phyloP scores from a whole-genome alignment of 2,329 filamentous ascomycete species.

The Aspergillus puulaauensis region DNA sequence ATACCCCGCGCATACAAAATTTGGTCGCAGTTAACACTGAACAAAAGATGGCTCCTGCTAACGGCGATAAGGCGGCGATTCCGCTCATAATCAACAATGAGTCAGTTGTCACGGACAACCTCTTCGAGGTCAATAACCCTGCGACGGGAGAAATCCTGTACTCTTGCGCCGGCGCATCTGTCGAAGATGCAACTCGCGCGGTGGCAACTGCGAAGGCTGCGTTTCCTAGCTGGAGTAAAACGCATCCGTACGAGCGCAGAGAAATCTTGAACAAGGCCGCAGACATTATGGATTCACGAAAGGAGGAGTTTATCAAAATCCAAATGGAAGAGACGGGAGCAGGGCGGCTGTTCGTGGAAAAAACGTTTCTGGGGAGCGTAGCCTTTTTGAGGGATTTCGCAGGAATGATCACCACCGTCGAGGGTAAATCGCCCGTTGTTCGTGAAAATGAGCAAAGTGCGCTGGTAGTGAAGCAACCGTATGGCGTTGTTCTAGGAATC shows the following conservation, averaged over 20 bases:
- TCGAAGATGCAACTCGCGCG: constrained; percentile 56
- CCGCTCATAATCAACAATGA: constrained; percentile 48
- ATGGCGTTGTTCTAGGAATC: constrained; percentile 75
- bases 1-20: background rate
- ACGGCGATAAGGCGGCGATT: constrained; percentile 22
- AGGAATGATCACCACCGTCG: constrained; percentile 48
- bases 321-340: constrained; percentile 61
- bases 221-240: constrained; percentile 67
- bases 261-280: constrained; percentile 58
- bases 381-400: constrained; percentile 52
- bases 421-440: constrained; percentile 51
- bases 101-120: constrained; percentile 38
- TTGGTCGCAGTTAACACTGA: background rate
- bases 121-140: constrained; percentile 57
- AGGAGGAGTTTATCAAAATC: constrained; percentile 60
- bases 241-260: constrained; percentile 60
- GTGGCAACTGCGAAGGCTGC: constrained; percentile 64
- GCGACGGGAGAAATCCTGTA: constrained; percentile 53
- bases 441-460: constrained; percentile 55
- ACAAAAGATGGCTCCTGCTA: constrained; percentile 11
- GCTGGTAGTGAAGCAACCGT: constrained; percentile 72
- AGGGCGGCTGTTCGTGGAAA: constrained; percentile 33
- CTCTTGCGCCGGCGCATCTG: constrained; percentile 57
- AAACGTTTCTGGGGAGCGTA: constrained; percentile 35
- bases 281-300: constrained; percentile 51